Base-by-base conservation (phyloP, 129 eudicot genomes). In the Calendula officinalis region DNA sequence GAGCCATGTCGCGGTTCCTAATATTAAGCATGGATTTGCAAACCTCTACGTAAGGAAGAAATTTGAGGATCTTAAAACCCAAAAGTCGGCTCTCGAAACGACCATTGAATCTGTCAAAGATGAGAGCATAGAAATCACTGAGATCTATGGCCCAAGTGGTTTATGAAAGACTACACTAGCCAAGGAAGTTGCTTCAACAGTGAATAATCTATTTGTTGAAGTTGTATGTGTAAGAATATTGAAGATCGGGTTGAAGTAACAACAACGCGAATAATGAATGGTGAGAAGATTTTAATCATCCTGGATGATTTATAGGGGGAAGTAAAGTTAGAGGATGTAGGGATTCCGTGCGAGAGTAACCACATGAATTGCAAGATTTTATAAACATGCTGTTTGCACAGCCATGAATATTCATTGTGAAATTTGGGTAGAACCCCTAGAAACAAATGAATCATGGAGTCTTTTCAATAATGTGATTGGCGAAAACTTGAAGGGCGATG, bases 161-260 rank as follows among this genome's bases (percentile, higher is more conserved):
- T 17, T 58, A 1, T 44, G 64, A 41, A 58, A 58, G 44, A 58
- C 64, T 2, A 58, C 64, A 58, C 10, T 58, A 34, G 64, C 44
- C 3, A 36, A 9, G 5, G 64, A 58, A 33, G 43, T 58, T 38
- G 47, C 10, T n/a, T n/a, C 15, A 58, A 37, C 8, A 34, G 46
- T 58, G 44, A 33, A 16, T 10, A 14, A 37, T 13, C n/a, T 10
- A 37, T 15, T 30, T 58, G 64, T 58, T 9, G 47, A 58, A 11
- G 64, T 11, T 14, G 27, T 11, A 58, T n/a, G n/a, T n/a, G n/a
- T n/a, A n/a, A n/a, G n/a, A 58, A 14, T 1, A 37, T 58, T n/a
- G 7, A 37, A 41, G 44, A 13, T 2, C 0, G 14, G 22, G 44
- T 58, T 4, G 27, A 36, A 12, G 2, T 7, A 7, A 45, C 64